Base-by-base conservation (phyloP, 805 yeast genomes). In the Lipomyces yamadae region DNA sequence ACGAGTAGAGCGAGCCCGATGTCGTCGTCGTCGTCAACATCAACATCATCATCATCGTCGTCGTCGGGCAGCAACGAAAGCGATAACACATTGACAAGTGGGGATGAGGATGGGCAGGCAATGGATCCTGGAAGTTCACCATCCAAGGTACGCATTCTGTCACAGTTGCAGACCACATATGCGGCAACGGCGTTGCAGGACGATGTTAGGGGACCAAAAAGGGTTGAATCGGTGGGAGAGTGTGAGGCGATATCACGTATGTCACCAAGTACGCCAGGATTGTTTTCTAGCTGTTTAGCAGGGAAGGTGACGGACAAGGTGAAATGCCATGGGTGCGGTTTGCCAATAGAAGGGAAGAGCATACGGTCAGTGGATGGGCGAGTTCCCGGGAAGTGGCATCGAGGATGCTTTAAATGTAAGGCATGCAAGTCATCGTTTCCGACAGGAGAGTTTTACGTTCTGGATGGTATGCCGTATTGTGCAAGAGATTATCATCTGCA, bases 381-480 rank as follows among this genome's bases (percentile, higher is more conserved):
- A 34, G 42, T 29, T 10, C 50, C 35, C 60, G 55, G 65, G 37
- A 39, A 60, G 33, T 95, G 98, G 98, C 99, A 95, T 76, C 83
- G 96, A 52, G 78, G 82, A 15, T 95, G 99, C 76, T 94, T 95
- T 81, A 80, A 80, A 13, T 95, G 99, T 80, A 78, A 82, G 24
- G 77, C 81, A 11, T 94, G 98, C 79, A 61, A 58, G 10, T 35
- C 58, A 6, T 64, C 68, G 42, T 74, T 78, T 52, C 75, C 68
- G 32, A 56, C 71, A 32, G 65, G 63, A 13, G 75, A 74, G 24
- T 78, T 79, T 55, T 95, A 93, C 76, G 97, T 90, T 5, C 82
- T 86, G 54, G 81, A 87, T 39, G 96, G 94, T 78, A 74, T 80
- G 66, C 97, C 98, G 13, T 92, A 87, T 77, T 95, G 99, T 80